A percentile compares a stretch with the other conserved stretches of the same genome.
Evolutionary conservation across 495 filamentous ascomycete genomes (phyloP).

Genomic region (Penicillium soppii): DNA sequence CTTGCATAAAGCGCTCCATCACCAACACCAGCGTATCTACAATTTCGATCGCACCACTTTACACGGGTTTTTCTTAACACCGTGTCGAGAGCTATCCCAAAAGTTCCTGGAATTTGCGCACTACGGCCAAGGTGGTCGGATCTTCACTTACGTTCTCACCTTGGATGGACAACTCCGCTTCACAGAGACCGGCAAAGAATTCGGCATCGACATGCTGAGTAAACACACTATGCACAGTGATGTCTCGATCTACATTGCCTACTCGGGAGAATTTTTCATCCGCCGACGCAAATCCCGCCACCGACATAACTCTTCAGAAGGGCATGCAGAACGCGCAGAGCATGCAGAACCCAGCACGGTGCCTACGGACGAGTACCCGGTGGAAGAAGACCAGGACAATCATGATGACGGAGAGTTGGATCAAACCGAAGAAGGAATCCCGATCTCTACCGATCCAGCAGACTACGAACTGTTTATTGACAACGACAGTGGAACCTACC

Average conservation of each 20-base stretch:
- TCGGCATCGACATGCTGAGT: constrained; percentile 84
- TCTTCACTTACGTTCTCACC: constrained; percentile 91
- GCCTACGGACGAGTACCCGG: constrained; percentile 25
- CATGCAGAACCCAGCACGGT: constrained; percentile 1
- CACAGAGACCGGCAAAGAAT: constrained; percentile 92
- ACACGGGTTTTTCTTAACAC: constrained; percentile 60
- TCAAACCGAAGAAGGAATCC: constrained; percentile 14
- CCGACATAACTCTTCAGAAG: constrained; percentile 22
- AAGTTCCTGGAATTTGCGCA: constrained; percentile 86
- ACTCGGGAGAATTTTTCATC: constrained; percentile 90
- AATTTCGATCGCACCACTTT: constrained; percentile 75
- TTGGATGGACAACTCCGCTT: constrained; percentile 83
- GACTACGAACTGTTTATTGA: constrained; percentile 90
- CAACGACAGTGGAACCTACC: constrained; percentile 92
- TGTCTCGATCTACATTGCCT: constrained; percentile 86
- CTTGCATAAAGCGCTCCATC: constrained; percentile 79
- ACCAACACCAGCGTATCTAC: constrained; percentile 86
- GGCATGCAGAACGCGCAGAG: not conserved
- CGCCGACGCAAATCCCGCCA: constrained; percentile 56
- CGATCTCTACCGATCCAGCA: constrained; percentile 52
- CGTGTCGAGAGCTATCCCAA: constrained; percentile 60
- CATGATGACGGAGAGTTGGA: constrained; percentile 38
- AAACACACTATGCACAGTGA: constrained; percentile 97
- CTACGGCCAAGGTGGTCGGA: constrained; percentile 76
- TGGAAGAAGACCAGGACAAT: constrained; percentile 45